These are phyloP conservation scores for Tuber melanosporum DNA, from an alignment of 495 filamentous ascomycete genomes.

Conservation along the genomic window DNA sequence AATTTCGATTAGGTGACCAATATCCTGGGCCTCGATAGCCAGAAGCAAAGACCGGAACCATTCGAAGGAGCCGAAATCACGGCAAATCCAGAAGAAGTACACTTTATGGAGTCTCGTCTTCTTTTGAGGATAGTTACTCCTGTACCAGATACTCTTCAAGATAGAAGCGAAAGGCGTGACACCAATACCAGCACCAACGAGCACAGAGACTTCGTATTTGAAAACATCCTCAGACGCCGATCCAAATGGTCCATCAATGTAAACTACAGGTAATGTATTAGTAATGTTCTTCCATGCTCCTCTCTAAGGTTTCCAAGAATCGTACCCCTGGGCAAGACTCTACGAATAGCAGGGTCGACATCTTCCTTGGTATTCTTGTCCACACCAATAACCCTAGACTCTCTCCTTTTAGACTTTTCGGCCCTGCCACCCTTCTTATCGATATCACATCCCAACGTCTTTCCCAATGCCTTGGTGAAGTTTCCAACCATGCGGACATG, in stretches of 20 bases:
- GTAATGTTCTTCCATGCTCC: background rate
- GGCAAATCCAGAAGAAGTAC: conserved; percentile 78
- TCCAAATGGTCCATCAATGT: conserved; percentile 74
- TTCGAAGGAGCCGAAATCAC: conserved; percentile 71
- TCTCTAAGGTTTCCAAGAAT: background rate
- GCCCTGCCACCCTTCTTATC: conserved; percentile 48
- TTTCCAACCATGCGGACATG: conserved; percentile 67
- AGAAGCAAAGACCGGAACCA: conserved; percentile 74
- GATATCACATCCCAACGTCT: conserved; percentile 63
- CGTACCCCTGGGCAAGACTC: conserved; percentile 56
- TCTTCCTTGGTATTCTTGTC: conserved; percentile 52
- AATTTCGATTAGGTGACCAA: conserved; percentile 73
- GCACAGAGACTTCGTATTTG: conserved; percentile 65
- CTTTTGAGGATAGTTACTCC: conserved; percentile 73
- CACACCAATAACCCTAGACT: conserved; percentile 55
- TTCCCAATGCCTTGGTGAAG: conserved; percentile 60
- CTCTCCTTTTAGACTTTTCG: conserved; percentile 48
- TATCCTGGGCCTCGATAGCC: conserved; percentile 75
- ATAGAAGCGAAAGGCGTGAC: conserved; percentile 72
- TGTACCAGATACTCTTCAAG: conserved; percentile 78
- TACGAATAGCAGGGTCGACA: conserved; percentile 61
- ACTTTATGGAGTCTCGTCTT: conserved; percentile 68
- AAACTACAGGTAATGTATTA: conserved; percentile 47
- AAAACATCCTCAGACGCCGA: conserved; percentile 70
- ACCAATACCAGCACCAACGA: conserved; percentile 66